These are phyloP conservation scores for Corylus heterophylla DNA, from an alignment of 306 rosid species.

Conservation along the genomic window DNA sequence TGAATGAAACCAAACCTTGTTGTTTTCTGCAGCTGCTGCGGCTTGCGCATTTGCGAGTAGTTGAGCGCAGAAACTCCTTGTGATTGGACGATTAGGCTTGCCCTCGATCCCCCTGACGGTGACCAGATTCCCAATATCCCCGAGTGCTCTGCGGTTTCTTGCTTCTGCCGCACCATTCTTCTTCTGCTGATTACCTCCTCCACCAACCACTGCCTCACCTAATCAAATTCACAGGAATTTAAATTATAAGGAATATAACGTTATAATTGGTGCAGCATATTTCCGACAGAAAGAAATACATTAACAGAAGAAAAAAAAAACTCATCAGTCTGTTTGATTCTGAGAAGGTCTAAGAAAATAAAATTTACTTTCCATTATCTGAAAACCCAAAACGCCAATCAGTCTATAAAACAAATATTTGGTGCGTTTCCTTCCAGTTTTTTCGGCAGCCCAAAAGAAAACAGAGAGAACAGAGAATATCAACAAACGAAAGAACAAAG, in stretches of 20 bases:
- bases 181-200: constrained; percentile 59
- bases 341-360: background rate
- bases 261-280: background rate
- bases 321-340: background rate
- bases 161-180: constrained; percentile 56
- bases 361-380: background rate
- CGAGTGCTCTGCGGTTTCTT: constrained; percentile 60
- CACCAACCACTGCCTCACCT: constrained; percentile 63
- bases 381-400: background rate
- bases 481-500: background rate
- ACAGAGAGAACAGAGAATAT: background rate
- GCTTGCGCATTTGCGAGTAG: constrained; percentile 88
- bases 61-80: constrained; percentile 89
- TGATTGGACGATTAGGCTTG: constrained; percentile 83
- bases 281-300: background rate
- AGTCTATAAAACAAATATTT: background rate
- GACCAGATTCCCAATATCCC: constrained; percentile 78
- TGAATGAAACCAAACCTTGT: constrained; percentile 41
- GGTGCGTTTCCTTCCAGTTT: background rate
- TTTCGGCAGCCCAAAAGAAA: background rate
- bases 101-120: constrained; percentile 45
- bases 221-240: background rate
- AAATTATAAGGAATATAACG: background rate
- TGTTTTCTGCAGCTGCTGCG: constrained; percentile 57
- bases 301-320: background rate